Base-by-base conservation (phyloP, 176 grass and related monocot species). In the Elaeis guineensis region DNA sequence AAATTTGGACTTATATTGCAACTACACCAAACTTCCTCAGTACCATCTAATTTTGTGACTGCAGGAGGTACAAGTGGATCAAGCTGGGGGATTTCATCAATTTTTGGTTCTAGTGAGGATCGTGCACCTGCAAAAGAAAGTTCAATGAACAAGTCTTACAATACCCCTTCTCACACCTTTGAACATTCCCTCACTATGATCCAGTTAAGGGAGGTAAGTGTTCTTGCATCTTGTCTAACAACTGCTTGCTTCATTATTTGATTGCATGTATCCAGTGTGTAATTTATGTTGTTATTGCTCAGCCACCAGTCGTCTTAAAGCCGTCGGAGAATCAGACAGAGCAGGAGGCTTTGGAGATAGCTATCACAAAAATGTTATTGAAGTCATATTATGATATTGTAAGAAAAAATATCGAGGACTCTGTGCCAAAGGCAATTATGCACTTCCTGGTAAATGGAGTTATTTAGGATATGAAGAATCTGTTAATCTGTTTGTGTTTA, bases 341-440 rank as follows among this genome's bases (percentile, higher is more conserved):
- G 73, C 93, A 86, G 78, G 93, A 98, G 79, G 76, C 78, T 25
- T 79, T 98, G 69, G 93, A 98, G 79, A 92, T 98, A 69, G 62
- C 93, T 50, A 92, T 98, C 17, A 98, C 93, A 76, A 98, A 98
- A 69, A 73, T 98, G 67, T 76, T 98, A 69, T 77, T 98, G 76
- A 91, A 92, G 73, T 98, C 93, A 49, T 98, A 98, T 74, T 98
- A 92, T 78, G 83, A 98, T 80, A 98, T 98, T 64, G 93, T 92
- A 17, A 85, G 87, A 66, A 98, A 98, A 78, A 98, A 83, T 83
- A 68, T 98, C 6, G 93, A 98, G 80, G 93, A 92, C 62, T 80
- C 86, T 3, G 77, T 98, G 20, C 93, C 93, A 62, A 98, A 98
- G 79, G 81, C 93, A 58, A 92, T 98, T 54, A 98, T 92, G 93